Evolutionary conservation across 1,284 basidiomycete genomes (phyloP), one percentile per base, ranked within the genome.

Genomic region (Austroboletus niveus): DNA sequence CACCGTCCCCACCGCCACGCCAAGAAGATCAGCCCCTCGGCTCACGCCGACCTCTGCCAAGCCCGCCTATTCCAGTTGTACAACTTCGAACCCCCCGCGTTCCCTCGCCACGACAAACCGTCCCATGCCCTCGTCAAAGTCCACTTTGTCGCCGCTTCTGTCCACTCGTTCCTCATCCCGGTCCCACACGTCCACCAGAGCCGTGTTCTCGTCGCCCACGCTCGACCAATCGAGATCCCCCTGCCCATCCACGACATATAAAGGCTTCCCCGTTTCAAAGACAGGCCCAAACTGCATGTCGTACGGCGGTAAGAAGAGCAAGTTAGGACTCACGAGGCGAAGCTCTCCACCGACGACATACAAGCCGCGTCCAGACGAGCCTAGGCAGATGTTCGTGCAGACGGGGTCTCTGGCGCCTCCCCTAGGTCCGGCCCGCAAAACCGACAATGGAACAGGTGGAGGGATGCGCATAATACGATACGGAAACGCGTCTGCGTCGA

Each of bases 71-170:
- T 48, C 47, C 41, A 69, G 31, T 27, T 68, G 51, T 4, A 66
- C 51, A 38, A 69, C 57, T 5, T 65, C 67, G 15, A 65, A 63
- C 5, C 62, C 66, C 4, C 65, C 63, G 20, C 42, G 34, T 48
- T 47, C 57, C 15, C 41, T 66, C n/a, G 62, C 60, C 42, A 68
- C 63, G 31, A 68, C 65, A 17, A 69, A 51, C 17, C 66, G 61
- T 20, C 66, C 65, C 54, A 63, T 65, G 1, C 65, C 63, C 45
- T 65, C 63, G n/a, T 65, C 63, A 34, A 65, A 65, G 43, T 68
- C 63, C 43, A 69, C 58, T 45, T 46, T 55, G 45, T 66, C 63
- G 10, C 50, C 59, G 30, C 46, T 40, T 36, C 8, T 12, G 2
- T 30, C 14, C 17, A 15, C 34, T 12, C 12, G 12, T 44, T 45